Evolutionary conservation across 305 asterid genomes (phyloP).

Genomic region (Fraxinus angustifolia): DNA sequence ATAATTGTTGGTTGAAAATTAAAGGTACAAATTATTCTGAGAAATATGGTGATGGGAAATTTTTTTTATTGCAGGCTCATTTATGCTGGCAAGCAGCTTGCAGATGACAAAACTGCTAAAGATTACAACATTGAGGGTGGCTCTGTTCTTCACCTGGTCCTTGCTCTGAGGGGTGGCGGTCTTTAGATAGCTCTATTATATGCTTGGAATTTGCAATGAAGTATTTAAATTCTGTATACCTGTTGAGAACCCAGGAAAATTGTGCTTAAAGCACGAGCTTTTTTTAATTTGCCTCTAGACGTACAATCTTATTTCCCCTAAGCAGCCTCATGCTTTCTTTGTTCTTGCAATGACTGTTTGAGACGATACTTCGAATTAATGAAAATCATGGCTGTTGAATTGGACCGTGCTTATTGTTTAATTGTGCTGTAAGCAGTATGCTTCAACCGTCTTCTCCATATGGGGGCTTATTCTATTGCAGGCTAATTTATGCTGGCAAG

Average conservation of each 20-base stretch:
- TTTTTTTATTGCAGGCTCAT: constrained; percentile 53
- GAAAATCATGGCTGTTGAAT: background rate
- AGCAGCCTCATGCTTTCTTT: background rate
- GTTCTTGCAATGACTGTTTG: background rate
- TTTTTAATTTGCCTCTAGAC: background rate
- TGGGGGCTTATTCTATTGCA: constrained; percentile 8
- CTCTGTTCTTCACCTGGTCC: constrained; percentile 83
- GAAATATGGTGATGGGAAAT: background rate
- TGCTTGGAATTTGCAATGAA: constrained; percentile 7
- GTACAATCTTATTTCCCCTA: background rate
- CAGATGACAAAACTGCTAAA: constrained; percentile 83
- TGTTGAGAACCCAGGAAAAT: background rate
- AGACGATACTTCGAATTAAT: background rate
- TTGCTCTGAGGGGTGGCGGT: constrained; percentile 73
- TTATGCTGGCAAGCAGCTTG: constrained; percentile 87
- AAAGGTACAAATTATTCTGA: background rate
- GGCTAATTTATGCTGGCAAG: constrained; percentile 28
- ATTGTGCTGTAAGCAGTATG: background rate
- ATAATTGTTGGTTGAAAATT: background rate
- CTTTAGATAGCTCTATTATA: constrained; percentile 18
- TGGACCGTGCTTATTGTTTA: background rate
- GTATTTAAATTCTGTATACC: background rate
- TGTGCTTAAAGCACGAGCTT: background rate
- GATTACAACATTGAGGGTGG: constrained; percentile 91
- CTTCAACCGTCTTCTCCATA: background rate